Conservation (phyloP, 2,329 filamentous ascomycete species). For the Achaetomium macrosporum region DNA sequence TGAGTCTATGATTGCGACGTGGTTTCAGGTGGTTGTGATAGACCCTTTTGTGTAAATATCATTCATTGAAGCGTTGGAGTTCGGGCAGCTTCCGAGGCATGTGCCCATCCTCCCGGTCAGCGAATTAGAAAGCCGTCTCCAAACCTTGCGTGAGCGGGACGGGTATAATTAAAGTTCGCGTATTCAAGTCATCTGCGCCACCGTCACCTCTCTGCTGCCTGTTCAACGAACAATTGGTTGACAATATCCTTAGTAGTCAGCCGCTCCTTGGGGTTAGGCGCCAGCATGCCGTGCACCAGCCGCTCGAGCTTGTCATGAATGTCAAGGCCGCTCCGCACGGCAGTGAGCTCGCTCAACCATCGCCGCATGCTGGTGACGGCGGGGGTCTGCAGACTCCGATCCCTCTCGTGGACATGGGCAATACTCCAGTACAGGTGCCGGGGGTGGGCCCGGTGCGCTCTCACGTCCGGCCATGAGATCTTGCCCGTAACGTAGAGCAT, state of each 20-base stretch:
- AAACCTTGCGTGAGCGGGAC: neutral
- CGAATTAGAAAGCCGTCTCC: neutral
- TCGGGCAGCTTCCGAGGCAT: too few species aligned
- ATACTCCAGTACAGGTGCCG: slow-evolving; percentile 54
- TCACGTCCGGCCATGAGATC: slow-evolving; percentile 49
- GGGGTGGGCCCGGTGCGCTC: slow-evolving; percentile 42
- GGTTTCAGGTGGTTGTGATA: too few species aligned
- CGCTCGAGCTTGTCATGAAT: slow-evolving; percentile 44
- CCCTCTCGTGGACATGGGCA: slow-evolving; percentile 49
- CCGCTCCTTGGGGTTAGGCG: slow-evolving; percentile 44
- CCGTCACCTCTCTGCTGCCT: slow-evolving; percentile 24
- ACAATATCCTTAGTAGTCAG: slow-evolving; percentile 50
- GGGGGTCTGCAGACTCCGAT: slow-evolving; percentile 22
- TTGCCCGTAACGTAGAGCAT: slow-evolving; percentile 55
- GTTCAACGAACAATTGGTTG: slow-evolving; percentile 36
- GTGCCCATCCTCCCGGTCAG: too few species aligned
- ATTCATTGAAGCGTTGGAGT: too few species aligned
- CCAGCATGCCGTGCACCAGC: slow-evolving; percentile 49
- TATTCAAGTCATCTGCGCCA: neutral
- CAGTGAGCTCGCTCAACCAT: slow-evolving; percentile 50
- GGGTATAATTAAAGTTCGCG: neutral
- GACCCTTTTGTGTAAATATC: too few species aligned
- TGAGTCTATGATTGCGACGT: slow-evolving; percentile 28
- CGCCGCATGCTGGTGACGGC: slow-evolving; percentile 50
- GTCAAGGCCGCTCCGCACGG: slow-evolving; percentile 42